Evolutionary conservation across 768 basidiomycete genomes (phyloP).

Genomic region (Rhodotorula paludigena): DNA sequence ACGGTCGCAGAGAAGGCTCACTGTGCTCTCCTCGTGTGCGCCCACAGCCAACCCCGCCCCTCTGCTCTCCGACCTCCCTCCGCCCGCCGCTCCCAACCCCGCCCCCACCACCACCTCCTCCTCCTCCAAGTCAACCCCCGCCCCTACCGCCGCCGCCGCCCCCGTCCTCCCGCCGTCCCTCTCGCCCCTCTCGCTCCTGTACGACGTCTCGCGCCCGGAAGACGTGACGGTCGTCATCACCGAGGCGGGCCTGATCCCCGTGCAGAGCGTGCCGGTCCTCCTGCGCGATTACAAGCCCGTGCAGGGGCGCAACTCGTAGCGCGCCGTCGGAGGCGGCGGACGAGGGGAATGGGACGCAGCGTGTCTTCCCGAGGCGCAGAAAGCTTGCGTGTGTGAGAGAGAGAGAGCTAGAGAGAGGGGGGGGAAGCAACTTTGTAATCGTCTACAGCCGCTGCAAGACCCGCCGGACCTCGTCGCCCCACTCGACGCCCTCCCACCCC

Average conservation of each 20-base stretch:
- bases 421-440: no score
- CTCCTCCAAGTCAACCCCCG: constrained; percentile 22
- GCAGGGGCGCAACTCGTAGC: constrained; percentile 20
- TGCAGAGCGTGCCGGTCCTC: constrained; percentile 41
- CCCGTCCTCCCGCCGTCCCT: constrained; percentile 52
- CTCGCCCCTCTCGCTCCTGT: constrained; percentile 77
- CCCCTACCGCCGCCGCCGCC: constrained; percentile 6
- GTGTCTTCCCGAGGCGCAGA: no score
- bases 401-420: no score
- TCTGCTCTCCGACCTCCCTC: constrained; percentile 39
- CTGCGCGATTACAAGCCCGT: constrained; percentile 43
- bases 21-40: background rate
- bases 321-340: background rate
- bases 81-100: constrained; percentile 25
- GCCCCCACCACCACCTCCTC: constrained; percentile 45
- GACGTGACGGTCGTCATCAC: constrained; percentile 95
- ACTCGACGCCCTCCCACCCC: constrained; percentile 8
- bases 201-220: constrained; percentile 86
- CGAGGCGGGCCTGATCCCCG: constrained; percentile 74
- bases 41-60: constrained; percentile 32
- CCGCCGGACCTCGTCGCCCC: background rate
- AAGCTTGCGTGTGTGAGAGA: no score
- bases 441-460: background rate
- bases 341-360: no score
- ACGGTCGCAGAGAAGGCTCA: no score